Percentiles rank a stretch among this genome's conserved stretches.
phyloP scores from a whole-genome alignment of 371 early-diverging fungal genomes.

The Blakeslea trispora region DNA sequence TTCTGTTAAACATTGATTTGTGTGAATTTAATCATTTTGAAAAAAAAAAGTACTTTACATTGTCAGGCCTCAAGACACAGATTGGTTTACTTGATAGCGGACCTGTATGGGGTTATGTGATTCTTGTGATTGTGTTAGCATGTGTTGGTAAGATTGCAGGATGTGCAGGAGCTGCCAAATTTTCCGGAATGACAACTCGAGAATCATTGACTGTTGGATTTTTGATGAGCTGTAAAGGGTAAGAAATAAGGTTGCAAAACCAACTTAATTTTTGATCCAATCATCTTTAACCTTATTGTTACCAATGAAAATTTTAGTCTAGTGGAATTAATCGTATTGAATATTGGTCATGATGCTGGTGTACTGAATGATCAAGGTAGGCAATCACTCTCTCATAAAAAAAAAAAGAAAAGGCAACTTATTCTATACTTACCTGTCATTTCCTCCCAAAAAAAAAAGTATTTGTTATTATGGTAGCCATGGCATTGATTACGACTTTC shows the following conservation, averaged over 20 bases:
- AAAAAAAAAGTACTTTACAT: constrained; percentile 75
- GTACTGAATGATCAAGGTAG: constrained; percentile 71
- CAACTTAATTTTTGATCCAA: constrained; percentile 22
- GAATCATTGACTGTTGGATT: constrained; percentile 88
- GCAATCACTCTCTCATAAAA: too few species aligned
- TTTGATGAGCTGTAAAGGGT: constrained; percentile 96
- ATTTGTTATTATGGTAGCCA: constrained; percentile 90
- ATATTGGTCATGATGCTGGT: constrained; percentile 85
- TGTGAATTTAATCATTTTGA: not conserved
- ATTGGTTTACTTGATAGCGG: constrained; percentile 75
- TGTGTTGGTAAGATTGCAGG: constrained; percentile 89
- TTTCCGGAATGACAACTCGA: constrained; percentile 71
- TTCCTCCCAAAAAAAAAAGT: too few species aligned
- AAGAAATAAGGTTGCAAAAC: constrained; percentile 7
- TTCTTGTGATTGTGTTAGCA: constrained; percentile 76
- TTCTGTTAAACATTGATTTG: not conserved
- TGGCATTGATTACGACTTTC: constrained; percentile 84
- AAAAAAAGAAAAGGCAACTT: too few species aligned
- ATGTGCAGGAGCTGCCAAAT: constrained; percentile 73
- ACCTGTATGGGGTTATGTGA: constrained; percentile 74
- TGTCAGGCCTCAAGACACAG: constrained; percentile 90
- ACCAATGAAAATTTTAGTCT: constrained; percentile 44
- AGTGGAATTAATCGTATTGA: constrained; percentile 93
- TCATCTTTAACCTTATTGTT: constrained; percentile 3
- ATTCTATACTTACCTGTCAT: too few species aligned